A percentile compares a stretch with the other conserved stretches of the same genome.
phyloP scores from a whole-genome alignment of 306 rosid species.

The Begonia masoniana region DNA sequence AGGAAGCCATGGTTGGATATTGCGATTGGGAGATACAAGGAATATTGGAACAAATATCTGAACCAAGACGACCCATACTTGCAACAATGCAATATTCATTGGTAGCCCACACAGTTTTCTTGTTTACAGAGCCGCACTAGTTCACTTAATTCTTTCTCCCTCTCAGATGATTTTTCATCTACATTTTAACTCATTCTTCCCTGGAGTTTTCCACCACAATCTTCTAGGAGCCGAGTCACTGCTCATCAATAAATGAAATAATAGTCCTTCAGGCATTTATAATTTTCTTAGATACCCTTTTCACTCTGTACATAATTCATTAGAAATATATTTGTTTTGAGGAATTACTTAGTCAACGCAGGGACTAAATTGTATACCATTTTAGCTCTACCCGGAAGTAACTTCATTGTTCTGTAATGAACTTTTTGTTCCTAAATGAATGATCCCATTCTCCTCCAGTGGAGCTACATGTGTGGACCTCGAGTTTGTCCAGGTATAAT shows the following conservation, averaged over 20 bases:
- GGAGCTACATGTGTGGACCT: no score
- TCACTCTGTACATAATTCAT: slow-evolving; percentile 32
- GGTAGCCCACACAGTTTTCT: slow-evolving; percentile 19
- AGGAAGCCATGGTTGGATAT: slow-evolving; percentile 95
- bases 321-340: slow-evolving; percentile 5
- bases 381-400: background rate
- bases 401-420: no score
- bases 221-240: slow-evolving; percentile 32
- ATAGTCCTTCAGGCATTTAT: slow-evolving; percentile 21
- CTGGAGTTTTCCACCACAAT: slow-evolving; percentile 15
- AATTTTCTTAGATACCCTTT: slow-evolving; percentile 1
- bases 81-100: slow-evolving; percentile 83
- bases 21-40: slow-evolving; percentile 50
- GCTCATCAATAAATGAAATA: slow-evolving; percentile 29
- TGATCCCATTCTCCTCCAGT: no score
- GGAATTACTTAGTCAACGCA: background rate
- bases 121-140: slow-evolving; percentile 8
- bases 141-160: slow-evolving; percentile 34
- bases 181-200: slow-evolving; percentile 30
- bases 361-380: background rate
- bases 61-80: slow-evolving; percentile 47
- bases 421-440: no score
- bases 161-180: slow-evolving; percentile 43
- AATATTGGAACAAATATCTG: slow-evolving; percentile 59
- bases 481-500: no score